Evolutionary conservation across 2,329 filamentous ascomycete genomes (phyloP).

Genomic region (Arthrobotrys sinensis): DNA sequence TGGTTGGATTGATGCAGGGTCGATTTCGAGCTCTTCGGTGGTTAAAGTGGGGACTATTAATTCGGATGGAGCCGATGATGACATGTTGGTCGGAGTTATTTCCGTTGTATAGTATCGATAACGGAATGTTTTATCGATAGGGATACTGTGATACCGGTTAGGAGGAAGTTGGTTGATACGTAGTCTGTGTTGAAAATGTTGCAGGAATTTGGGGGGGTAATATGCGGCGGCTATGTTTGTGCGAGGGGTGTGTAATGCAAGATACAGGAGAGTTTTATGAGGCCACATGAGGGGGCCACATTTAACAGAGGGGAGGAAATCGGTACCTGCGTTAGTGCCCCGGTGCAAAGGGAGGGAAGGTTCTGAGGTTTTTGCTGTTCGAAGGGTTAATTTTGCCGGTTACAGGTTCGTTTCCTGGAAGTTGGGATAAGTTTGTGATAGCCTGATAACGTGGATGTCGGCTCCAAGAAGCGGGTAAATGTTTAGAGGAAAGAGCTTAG

Average conservation of each 20-base stretch:
- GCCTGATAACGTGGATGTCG: constrained; percentile 21
- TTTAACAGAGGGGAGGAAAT: background rate
- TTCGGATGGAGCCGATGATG: background rate
- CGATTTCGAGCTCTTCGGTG: constrained; percentile 47
- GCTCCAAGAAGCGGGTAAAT: constrained; percentile 11
- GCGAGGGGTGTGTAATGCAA: constrained; percentile 15
- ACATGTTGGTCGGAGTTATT: constrained; percentile 23
- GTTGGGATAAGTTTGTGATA: background rate
- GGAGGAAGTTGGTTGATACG: constrained; percentile 9
- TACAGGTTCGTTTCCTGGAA: constrained; percentile 15
- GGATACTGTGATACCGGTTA: background rate
- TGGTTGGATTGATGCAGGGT: constrained; percentile 27
- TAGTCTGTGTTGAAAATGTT: constrained; percentile 48
- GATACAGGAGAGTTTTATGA: constrained; percentile 26
- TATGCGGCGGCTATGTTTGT: background rate
- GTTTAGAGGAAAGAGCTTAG: background rate
- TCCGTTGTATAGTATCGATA: constrained; percentile 14
- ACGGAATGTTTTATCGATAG: constrained; percentile 12
- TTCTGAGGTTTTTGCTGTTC: constrained; percentile 11
- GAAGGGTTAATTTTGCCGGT: constrained; percentile 23
- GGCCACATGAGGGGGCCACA: background rate
- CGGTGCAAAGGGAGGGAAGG: background rate
- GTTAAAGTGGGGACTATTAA: constrained; percentile 18
- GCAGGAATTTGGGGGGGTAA: constrained; percentile 25
- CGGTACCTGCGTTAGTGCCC: constrained; percentile 39